These are phyloP conservation scores for Salix suchowensis DNA, from an alignment of 345 rosid species.

Conservation along the genomic window DNA sequence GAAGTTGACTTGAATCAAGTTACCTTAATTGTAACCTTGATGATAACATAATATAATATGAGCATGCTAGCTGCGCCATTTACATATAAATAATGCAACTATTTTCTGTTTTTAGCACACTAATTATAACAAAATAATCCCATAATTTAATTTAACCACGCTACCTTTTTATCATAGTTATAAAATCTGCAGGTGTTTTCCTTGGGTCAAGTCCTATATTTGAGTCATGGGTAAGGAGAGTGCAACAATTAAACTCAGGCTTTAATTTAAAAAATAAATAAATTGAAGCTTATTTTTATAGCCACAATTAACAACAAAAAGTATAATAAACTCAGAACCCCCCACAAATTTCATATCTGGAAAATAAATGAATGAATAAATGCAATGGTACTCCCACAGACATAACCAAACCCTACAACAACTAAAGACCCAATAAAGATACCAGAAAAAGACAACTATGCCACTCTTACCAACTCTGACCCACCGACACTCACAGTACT, in stretches of 20 bases:
- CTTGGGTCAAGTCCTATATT: no score
- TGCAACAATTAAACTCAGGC: no score
- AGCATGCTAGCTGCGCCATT: not conserved
- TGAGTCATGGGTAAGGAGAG: no score
- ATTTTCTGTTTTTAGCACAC: not conserved
- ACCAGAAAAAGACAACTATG: not conserved
- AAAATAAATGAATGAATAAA: not conserved
- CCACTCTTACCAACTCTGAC: slow-evolving; percentile 1
- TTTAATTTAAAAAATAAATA: no score
- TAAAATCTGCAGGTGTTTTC: no score
- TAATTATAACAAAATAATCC: not conserved
- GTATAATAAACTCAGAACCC: not conserved
- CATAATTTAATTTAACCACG: not conserved
- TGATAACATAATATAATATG: not conserved
- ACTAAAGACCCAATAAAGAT: not conserved
- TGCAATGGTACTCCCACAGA: not conserved
- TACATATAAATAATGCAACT: no score
- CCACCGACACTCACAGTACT: slow-evolving; percentile 4
- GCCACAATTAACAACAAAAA: not conserved
- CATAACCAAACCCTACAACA: not conserved
- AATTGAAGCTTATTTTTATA: no score
- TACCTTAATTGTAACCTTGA: not conserved
- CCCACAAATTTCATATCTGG: not conserved
- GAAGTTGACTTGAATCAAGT: not conserved
- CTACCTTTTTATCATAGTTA: no score